A percentile compares a stretch with the other conserved stretches of the same genome.
Conservation (phyloP, 208 protist genomes). For the Leishmania aethiopica region DNA sequence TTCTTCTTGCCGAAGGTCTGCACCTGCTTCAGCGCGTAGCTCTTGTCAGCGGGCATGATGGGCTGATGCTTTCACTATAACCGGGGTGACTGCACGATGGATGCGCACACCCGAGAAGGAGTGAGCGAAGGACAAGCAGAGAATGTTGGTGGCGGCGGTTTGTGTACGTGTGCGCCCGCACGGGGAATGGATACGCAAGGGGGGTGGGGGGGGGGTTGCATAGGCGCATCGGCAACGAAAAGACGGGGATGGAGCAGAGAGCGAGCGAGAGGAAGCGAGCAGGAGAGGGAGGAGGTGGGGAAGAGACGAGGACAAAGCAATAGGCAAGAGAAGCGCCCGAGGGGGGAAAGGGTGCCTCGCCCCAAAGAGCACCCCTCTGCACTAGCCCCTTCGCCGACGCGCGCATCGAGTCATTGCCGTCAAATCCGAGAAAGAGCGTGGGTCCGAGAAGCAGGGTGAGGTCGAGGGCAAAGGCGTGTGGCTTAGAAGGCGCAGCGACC, state of each 20-base stretch:
- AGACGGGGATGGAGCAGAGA: background rate
- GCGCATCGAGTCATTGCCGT: too few relatives aligned
- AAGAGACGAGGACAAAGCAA: background rate
- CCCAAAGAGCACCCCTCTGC: too few relatives aligned
- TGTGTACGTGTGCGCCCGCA: background rate
- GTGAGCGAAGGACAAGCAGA: background rate
- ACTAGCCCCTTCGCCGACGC: too few relatives aligned
- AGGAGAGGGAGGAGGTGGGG: too few relatives aligned
- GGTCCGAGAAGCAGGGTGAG: background rate
- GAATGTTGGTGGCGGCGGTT: background rate
- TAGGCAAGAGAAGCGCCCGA: background rate
- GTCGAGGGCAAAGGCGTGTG: background rate
- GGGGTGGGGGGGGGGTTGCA: background rate
- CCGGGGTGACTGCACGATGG: background rate
- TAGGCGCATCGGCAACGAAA: conserved; percentile 10
- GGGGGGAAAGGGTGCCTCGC: too few relatives aligned
- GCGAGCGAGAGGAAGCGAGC: background rate
- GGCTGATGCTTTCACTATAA: conserved; percentile 14
- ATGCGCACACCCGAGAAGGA: background rate
- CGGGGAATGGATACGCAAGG: background rate
- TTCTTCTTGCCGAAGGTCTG: conserved; percentile 98
- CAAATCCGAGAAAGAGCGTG: too few relatives aligned
- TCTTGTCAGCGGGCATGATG: conserved; percentile 81
- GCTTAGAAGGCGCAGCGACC: background rate
- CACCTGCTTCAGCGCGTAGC: conserved; percentile 86